These are phyloP conservation scores for Carallia brachiata DNA, from an alignment of 345 rosid species.

Conservation along the genomic window DNA sequence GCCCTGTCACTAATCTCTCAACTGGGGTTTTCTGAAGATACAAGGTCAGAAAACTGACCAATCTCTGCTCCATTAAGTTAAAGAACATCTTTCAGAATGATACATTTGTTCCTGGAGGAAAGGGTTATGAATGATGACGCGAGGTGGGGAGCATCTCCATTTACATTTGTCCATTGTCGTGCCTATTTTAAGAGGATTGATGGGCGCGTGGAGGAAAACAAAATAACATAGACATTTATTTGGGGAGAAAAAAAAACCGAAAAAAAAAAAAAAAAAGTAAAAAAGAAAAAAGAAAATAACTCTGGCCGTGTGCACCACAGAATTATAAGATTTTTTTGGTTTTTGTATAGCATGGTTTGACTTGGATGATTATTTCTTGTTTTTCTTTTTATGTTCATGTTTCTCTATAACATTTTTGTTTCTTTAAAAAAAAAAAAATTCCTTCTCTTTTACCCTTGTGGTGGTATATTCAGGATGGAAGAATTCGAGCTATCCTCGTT, in stretches of 20 bases:
- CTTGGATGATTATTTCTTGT: constrained; percentile 14
- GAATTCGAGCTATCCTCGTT: too few species aligned
- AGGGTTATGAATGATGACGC: not conserved
- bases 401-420: not conserved
- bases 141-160: constrained; percentile 15
- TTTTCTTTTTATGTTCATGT: not conserved
- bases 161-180: constrained; percentile 11
- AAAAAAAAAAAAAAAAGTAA: too few species aligned
- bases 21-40: constrained; percentile 15
- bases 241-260: not conserved
- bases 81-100: constrained; percentile 8
- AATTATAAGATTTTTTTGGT: constrained; percentile 15
- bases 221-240: constrained; percentile 19
- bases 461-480: too few species aligned
- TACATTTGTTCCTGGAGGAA: constrained; percentile 7
- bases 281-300: not conserved
- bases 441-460: too few species aligned
- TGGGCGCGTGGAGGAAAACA: constrained; percentile 19
- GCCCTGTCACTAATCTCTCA: constrained; percentile 13
- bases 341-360: constrained; percentile 32
- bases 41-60: constrained; percentile 8
- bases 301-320: constrained; percentile 13
- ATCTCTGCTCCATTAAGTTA: not conserved
- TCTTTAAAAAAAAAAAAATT: too few species aligned
- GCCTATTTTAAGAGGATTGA: constrained; percentile 29